Percentiles rank a stretch among this genome's conserved stretches.
These are phyloP conservation scores for Cercospora sojina DNA, from an alignment of 2,329 filamentous ascomycete species.

Conservation along the genomic window DNA sequence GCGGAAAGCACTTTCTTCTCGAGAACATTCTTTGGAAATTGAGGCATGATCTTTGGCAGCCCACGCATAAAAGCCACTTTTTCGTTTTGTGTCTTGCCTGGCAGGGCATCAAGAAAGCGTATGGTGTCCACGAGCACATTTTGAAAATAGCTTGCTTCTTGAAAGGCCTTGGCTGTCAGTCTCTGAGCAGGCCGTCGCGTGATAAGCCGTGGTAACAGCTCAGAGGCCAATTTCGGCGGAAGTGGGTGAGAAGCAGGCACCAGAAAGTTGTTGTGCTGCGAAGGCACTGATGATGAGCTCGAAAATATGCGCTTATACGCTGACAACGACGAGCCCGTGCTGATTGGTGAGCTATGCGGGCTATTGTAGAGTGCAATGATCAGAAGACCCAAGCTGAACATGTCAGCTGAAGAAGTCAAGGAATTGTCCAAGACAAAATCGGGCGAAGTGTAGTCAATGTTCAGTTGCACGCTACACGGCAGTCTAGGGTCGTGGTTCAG, in stretches of 20 bases:
- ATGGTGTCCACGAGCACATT: conserved; percentile 96
- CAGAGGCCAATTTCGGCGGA: conserved; percentile 71
- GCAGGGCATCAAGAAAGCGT: conserved; percentile 86
- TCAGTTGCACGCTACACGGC: conserved; percentile 78
- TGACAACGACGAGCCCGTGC: conserved; percentile 75
- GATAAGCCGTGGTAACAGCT: conserved; percentile 81
- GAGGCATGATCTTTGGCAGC: conserved; percentile 78
- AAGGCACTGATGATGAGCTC: conserved; percentile 75
- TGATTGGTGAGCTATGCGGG: conserved; percentile 84
- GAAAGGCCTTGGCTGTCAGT: conserved; percentile 85
- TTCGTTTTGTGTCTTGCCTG: conserved; percentile 86
- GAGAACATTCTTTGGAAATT: conserved; percentile 89
- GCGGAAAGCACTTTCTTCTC: conserved; percentile 92
- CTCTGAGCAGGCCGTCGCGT: conserved; percentile 83
- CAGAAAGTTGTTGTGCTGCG: conserved; percentile 78
- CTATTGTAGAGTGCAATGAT: conserved; percentile 91
- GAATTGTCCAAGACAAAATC: conserved; percentile 93
- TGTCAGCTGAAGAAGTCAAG: conserved; percentile 78
- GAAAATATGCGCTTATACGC: conserved; percentile 83
- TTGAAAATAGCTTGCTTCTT: conserved; percentile 94
- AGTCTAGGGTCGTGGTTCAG: conserved; percentile 82
- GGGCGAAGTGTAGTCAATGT: conserved; percentile 89
- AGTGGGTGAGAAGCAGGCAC: conserved; percentile 66
- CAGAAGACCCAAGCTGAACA: conserved; percentile 89
- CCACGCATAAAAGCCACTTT: conserved; percentile 91